Evolutionary conservation across 805 yeast species (phyloP), one percentile per base, ranked within the genome.

Genomic region (Teunomyces aglyptinius): DNA sequence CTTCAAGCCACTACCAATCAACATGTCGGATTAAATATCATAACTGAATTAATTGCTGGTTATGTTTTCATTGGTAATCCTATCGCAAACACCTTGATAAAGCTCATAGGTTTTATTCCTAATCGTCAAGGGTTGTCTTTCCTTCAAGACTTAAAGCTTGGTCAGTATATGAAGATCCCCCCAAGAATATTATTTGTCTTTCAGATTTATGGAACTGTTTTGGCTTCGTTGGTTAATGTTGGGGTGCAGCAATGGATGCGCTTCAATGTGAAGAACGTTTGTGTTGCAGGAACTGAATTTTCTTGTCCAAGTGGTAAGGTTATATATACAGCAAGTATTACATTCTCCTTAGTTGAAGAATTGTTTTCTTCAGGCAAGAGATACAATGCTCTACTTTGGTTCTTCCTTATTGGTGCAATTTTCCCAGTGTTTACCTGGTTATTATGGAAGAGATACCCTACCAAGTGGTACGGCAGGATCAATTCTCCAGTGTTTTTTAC

Each of bases 301-400:
- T 49, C 51, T n/a, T 57, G 61, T 43, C 57, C 59, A 1, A 41
- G 51, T 27, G 59, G 58, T 3, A 49, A 52, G 38, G 55, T 54
- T 12, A 55, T 56, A 34, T 57, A 47, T 35, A 54, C 53, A 18
- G 58, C 61, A 12, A 49, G 54, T 10, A 49, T 57, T 26, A 55
- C 54, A 1, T 57, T 78, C 58, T 86, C 91, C 34, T 40, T 65
- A 29, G 44, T 63, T 48, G 49, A 65, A 44, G 27, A 65, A 57
- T 50, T 64, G 61, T 50, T 62, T 58, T 45, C 54, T 38, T 24
- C 75, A 57, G 64, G 59, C 3, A 50, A 54, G 32, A 35, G 64
- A 2, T 66, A 64, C 49, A 49, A 52, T 20, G 64, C 63, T 8
- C 52, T 65, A 26, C 66, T 65, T 46, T 66, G 55, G 51, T 65